Evolutionary conservation across 495 filamentous ascomycete species (phyloP).

Genomic region (Aspergillus coremiiformis): DNA sequence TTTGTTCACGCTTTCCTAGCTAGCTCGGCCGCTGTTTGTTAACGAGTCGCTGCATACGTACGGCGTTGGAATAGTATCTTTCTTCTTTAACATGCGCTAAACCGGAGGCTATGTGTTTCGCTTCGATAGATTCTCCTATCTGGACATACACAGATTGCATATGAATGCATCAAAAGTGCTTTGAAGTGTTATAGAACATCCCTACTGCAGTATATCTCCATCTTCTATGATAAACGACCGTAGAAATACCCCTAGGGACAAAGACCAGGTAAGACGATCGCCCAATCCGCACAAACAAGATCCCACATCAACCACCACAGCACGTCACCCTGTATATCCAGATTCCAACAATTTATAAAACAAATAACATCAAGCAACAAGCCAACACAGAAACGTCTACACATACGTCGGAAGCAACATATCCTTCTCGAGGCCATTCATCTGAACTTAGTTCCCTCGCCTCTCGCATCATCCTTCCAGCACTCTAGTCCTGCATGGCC

Average conservation of each 20-base stretch:
- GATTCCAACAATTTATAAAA: too few relatives aligned
- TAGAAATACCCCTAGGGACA: too few relatives aligned
- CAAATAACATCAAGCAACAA: too few relatives aligned
- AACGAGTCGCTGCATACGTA: background rate
- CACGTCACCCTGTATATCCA: background rate
- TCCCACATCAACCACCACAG: background rate
- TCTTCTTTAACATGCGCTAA: conserved; percentile 1
- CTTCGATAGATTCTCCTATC: background rate
- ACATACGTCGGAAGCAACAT: too few relatives aligned
- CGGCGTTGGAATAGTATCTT: conserved; percentile 8
- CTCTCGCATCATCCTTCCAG: too few relatives aligned
- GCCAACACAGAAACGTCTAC: too few relatives aligned
- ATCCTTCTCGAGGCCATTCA: too few relatives aligned
- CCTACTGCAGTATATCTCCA: too few relatives aligned
- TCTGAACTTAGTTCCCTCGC: too few relatives aligned
- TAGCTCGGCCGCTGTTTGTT: background rate
- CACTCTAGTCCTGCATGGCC: too few relatives aligned
- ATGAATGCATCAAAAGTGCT: background rate
- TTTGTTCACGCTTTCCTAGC: background rate
- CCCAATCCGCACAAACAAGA: background rate
- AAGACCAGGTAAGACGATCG: background rate
- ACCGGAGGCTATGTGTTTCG: background rate
- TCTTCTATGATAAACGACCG: too few relatives aligned
- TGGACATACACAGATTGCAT: background rate
- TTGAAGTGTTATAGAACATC: background rate